phyloP scores from a whole-genome alignment of 176 grass and related monocot genomes.

The Calamus simplicifolius region DNA sequence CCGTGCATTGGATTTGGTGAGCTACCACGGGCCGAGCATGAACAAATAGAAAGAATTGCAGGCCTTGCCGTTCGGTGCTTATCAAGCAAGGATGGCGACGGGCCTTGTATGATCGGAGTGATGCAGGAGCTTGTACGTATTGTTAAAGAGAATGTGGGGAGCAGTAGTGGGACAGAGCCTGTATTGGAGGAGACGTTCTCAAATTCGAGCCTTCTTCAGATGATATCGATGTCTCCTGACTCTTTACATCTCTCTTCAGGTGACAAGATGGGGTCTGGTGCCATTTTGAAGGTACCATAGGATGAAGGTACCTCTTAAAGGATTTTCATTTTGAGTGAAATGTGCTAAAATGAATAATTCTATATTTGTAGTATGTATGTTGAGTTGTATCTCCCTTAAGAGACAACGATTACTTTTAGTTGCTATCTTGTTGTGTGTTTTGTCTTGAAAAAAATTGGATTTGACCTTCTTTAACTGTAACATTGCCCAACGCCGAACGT shows the following conservation, averaged over 20 bases:
- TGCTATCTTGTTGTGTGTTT: too few species aligned
- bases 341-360: too few species aligned
- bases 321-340: too few species aligned
- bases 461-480: too few species aligned
- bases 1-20: slow-evolving; percentile 49
- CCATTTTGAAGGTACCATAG: too few species aligned
- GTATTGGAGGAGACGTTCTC: slow-evolving; percentile 76
- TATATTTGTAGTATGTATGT: too few species aligned
- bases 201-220: slow-evolving; percentile 80
- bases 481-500: too few species aligned
- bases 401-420: too few species aligned
- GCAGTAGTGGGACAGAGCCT: slow-evolving; percentile 78
- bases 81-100: slow-evolving; percentile 40
- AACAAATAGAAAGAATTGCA: slow-evolving; percentile 60
- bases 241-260: slow-evolving; percentile 7
- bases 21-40: slow-evolving; percentile 48
- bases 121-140: slow-evolving; percentile 59
- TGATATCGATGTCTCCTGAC: slow-evolving; percentile 98
- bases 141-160: slow-evolving; percentile 44
- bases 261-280: too few species aligned
- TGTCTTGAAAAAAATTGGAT: too few species aligned
- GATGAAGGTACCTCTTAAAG: too few species aligned
- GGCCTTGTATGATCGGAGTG: slow-evolving; percentile 44
- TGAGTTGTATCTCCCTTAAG: too few species aligned
- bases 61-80: slow-evolving; percentile 59